Evolutionary conservation across 139 green algal species (phyloP).

Genomic region (Coccomyxa sp.): DNA sequence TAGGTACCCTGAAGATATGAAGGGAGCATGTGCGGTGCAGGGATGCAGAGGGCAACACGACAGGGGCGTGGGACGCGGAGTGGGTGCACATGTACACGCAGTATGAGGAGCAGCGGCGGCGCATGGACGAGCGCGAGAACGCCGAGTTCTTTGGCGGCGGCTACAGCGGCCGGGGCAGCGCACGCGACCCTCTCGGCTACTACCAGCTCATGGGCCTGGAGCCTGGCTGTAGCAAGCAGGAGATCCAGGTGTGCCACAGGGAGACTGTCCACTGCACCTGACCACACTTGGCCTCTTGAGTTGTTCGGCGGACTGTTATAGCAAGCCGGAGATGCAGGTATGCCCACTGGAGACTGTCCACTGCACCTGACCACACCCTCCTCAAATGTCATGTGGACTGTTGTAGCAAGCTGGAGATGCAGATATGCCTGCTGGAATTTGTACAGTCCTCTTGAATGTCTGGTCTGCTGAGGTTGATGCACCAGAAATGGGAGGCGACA

Average conservation of each 20-base stretch:
- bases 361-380: neutral
- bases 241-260: neutral
- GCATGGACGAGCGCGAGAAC: neutral
- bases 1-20: neutral
- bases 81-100: constrained; percentile 2
- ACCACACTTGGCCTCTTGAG: neutral
- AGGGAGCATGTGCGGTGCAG: neutral
- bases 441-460: too few relatives aligned
- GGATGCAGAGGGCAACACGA: neutral
- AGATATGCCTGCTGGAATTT: too few relatives aligned
- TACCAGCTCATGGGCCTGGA: constrained; percentile 4
- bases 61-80: neutral
- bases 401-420: too few relatives aligned
- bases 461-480: too few relatives aligned
- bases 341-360: too few relatives aligned
- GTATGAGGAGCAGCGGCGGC: neutral
- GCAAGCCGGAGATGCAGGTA: too few relatives aligned
- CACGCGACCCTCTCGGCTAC: neutral
- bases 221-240: neutral
- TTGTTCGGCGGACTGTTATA: too few relatives aligned
- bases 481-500: too few relatives aligned
- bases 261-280: neutral
- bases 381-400: too few relatives aligned
- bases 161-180: neutral
- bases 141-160: neutral